A percentile compares a stretch with the other conserved stretches of the same genome.
Evolutionary conservation across 495 filamentous ascomycete genomes (phyloP).

Genomic region (Mycothermus thermophilus): DNA sequence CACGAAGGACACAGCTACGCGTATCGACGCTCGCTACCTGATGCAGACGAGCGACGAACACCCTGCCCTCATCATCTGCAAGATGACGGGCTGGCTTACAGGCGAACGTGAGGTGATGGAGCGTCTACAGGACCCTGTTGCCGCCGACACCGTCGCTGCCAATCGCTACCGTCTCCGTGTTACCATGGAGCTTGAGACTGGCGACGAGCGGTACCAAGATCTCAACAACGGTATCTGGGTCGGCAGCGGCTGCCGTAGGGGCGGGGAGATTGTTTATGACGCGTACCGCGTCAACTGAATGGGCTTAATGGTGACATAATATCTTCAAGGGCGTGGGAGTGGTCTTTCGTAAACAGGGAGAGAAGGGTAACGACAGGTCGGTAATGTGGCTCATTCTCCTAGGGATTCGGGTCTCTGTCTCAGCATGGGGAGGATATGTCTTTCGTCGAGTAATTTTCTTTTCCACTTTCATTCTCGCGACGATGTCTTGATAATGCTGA

Average conservation of each 20-base stretch:
- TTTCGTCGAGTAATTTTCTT: too few relatives aligned
- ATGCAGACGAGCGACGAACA: slow-evolving; percentile 20
- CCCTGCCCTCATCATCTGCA: slow-evolving; percentile 18
- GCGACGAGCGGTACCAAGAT: slow-evolving; percentile 15
- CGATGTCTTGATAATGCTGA: too few relatives aligned
- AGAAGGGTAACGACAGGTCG: too few relatives aligned
- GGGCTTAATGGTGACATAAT: too few relatives aligned
- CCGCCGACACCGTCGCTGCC: slow-evolving; percentile 17
- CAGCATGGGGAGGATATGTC: too few relatives aligned
- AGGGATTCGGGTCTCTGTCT: too few relatives aligned
- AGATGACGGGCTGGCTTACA: slow-evolving; percentile 18
- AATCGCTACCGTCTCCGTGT: slow-evolving; percentile 17
- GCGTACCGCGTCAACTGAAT: slow-evolving; percentile 19
- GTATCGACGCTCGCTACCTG: slow-evolving; percentile 16
- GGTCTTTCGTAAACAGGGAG: too few relatives aligned
- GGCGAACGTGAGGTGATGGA: slow-evolving; percentile 21
- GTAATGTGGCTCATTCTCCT: too few relatives aligned
- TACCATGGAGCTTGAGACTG: slow-evolving; percentile 18
- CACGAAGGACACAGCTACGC: slow-evolving; percentile 13
- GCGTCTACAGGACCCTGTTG: slow-evolving; percentile 16
- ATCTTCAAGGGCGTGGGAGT: too few relatives aligned
- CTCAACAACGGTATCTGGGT: slow-evolving; percentile 17
- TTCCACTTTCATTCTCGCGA: too few relatives aligned
- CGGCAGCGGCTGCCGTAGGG: slow-evolving; percentile 15
- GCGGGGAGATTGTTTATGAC: slow-evolving; percentile 23